These are phyloP conservation scores for Cercospora berteroae DNA, from an alignment of 2,329 filamentous ascomycete species.

Conservation along the genomic window DNA sequence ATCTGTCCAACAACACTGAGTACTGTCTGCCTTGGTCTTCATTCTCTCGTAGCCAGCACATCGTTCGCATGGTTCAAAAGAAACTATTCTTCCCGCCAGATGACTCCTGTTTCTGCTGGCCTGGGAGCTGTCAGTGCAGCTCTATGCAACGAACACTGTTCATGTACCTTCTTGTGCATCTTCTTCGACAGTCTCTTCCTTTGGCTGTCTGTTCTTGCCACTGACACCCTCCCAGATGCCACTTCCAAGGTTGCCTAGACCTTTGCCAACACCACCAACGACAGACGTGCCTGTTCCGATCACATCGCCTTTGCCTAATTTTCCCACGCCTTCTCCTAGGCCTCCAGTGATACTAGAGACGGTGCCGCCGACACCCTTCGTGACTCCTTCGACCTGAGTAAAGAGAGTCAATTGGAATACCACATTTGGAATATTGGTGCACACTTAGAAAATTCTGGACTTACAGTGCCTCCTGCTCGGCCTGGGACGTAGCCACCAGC, in stretches of 20 bases:
- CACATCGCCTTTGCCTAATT: slow-evolving; percentile 47
- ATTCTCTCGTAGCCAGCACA: slow-evolving; percentile 7
- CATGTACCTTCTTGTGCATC: slow-evolving; percentile 14
- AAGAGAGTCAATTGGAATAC: not conserved
- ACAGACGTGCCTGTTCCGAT: slow-evolving; percentile 44
- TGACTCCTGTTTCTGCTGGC: slow-evolving; percentile 6
- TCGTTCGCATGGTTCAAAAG: slow-evolving; percentile 11
- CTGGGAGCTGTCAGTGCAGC: not conserved
- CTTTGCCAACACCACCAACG: slow-evolving; percentile 41
- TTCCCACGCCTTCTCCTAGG: slow-evolving; percentile 47
- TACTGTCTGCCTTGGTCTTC: slow-evolving; percentile 11
- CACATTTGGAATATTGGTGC: not conserved
- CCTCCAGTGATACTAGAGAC: slow-evolving; percentile 41
- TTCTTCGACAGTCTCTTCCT: slow-evolving; percentile 14
- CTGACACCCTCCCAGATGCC: slow-evolving; percentile 36
- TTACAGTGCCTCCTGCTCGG: slow-evolving; percentile 43
- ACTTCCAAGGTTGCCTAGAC: slow-evolving; percentile 32
- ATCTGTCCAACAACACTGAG: slow-evolving; percentile 5
- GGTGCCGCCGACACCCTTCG: slow-evolving; percentile 44
- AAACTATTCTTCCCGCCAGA: slow-evolving; percentile 13
- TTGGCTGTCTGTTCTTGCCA: slow-evolving; percentile 30
- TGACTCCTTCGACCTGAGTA: slow-evolving; percentile 37
- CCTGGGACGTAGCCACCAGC: slow-evolving; percentile 40
- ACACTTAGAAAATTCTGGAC: not conserved
- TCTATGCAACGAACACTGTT: not conserved